Conservation (phyloP, 768 basidiomycete species). For the Austroboletus festivus region DNA sequence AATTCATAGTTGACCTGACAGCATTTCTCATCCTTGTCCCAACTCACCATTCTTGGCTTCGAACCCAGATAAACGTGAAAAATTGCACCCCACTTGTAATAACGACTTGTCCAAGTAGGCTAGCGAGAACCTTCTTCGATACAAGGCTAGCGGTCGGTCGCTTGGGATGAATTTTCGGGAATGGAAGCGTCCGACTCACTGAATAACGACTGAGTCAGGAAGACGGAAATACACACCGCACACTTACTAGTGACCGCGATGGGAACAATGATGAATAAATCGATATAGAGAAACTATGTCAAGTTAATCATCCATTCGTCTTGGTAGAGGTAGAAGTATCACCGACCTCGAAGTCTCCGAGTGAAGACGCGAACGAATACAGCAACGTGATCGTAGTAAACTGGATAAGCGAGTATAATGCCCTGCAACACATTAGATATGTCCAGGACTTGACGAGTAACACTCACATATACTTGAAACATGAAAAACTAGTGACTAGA, state of each 20-base stretch:
- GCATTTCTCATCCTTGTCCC: neutral
- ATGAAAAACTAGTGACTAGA: slow-evolving; percentile 96
- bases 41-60: slow-evolving; percentile 74
- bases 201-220: slow-evolving; percentile 8
- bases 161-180: slow-evolving; percentile 79
- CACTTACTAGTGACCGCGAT: slow-evolving; percentile 91
- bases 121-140: slow-evolving; percentile 90
- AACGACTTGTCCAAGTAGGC: slow-evolving; percentile 88
- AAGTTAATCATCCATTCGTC: slow-evolving; percentile 7
- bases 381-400: slow-evolving; percentile 96
- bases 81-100: slow-evolving; percentile 81
- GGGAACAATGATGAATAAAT: slow-evolving; percentile 96
- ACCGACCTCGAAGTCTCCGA: slow-evolving; percentile 92
- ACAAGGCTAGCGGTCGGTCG: slow-evolving; percentile 94
- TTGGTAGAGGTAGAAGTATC: neutral
- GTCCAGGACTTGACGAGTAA: neutral
- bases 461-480: slow-evolving; percentile 98
- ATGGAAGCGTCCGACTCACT: slow-evolving; percentile 97
- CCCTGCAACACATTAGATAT: slow-evolving; percentile 52
- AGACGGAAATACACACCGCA: neutral
- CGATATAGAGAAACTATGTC: slow-evolving; percentile 89
- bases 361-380: slow-evolving; percentile 93
- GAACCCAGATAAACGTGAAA: slow-evolving; percentile 89
- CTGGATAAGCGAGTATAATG: slow-evolving; percentile 96
- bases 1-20: neutral